Evolutionary conservation across 306 rosid genomes (phyloP).

Genomic region (Quercus glauca): DNA sequence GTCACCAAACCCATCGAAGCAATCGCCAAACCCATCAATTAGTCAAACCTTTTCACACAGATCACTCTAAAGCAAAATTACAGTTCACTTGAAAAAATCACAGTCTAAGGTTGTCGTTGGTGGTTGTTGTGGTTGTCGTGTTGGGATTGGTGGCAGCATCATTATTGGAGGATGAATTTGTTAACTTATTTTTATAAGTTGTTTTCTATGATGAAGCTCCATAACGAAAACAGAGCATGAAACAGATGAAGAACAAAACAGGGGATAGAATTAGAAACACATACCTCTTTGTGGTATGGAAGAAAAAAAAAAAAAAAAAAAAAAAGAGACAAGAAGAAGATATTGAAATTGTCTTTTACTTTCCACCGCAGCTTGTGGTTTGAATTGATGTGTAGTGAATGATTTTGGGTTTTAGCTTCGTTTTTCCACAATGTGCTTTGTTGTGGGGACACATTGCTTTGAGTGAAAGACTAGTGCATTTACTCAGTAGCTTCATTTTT

Average conservation of each 20-base stretch:
- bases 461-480: conserved; percentile 6
- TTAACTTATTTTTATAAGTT: too few species aligned
- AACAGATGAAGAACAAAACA: neutral
- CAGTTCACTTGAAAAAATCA: too few species aligned
- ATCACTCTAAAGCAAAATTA: too few species aligned
- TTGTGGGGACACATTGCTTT: conserved; percentile 8
- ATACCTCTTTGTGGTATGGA: neutral
- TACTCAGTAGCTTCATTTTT: conserved; percentile 21
- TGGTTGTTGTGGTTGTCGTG: fast-evolving
- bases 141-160: too few species aligned
- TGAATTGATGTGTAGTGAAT: neutral
- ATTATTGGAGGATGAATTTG: too few species aligned
- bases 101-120: too few species aligned
- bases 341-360: neutral
- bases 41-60: too few species aligned
- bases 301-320: neutral
- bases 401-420: neutral
- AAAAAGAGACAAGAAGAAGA: neutral
- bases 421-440: neutral
- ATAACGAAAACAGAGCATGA: conserved; percentile 6
- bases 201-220: conserved; percentile 9
- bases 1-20: too few species aligned
- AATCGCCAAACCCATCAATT: too few species aligned
- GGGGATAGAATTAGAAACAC: neutral
- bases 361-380: neutral